Base-by-base conservation (phyloP, 176 grass and related monocot species). In the Canna indica region DNA sequence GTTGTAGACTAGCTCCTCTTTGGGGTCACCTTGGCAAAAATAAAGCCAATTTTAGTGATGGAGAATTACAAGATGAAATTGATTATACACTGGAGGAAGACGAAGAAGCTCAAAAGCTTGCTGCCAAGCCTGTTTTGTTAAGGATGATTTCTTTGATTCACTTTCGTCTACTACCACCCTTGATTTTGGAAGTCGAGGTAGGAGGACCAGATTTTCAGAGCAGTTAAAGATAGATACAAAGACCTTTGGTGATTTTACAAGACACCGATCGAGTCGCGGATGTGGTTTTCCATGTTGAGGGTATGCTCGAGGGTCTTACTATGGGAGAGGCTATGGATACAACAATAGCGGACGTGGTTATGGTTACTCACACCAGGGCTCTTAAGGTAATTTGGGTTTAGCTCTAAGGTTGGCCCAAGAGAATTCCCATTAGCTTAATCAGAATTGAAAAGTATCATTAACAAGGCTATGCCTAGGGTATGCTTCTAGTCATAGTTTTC, bases 71-170 rank as follows among this genome's bases (percentile, higher is more conserved):
- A 64, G 86, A 94, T 72, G 86, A 83, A 68, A 82, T 73, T 86
- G 74, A 88, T 67, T 80, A 94, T 75, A 48, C 67, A 67, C 65
- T 72, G 18, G 71, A 84, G 25, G 64, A 84, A n/a, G 90, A 88
- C 36, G 76, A 86, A 88, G 71, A 79, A 56, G 78, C 80, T 62
- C 64, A 68, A 53, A 84, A 83, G 72, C 42, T 87, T 41, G 73
- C 71, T 68, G 39, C 39, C 35, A 84, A 94, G 90, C 73, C 83
- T 67, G 90, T 86, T 28, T 94, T 69, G 83, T 86, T 27, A 94
- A 94, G 75, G 90, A 94, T 15, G 90, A 88, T 63, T 94, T 94
- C 54, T 94, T 94, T 29, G 90, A 89, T 79, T 86, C 90, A 68
- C 86, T 88, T 46, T 90, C 90, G 79, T 70, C 71, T 14, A n/a